Evolutionary conservation across 495 filamentous ascomycete species (phyloP), one percentile per base, ranked within the genome.

Genomic region (Geopyxis carbonaria): DNA sequence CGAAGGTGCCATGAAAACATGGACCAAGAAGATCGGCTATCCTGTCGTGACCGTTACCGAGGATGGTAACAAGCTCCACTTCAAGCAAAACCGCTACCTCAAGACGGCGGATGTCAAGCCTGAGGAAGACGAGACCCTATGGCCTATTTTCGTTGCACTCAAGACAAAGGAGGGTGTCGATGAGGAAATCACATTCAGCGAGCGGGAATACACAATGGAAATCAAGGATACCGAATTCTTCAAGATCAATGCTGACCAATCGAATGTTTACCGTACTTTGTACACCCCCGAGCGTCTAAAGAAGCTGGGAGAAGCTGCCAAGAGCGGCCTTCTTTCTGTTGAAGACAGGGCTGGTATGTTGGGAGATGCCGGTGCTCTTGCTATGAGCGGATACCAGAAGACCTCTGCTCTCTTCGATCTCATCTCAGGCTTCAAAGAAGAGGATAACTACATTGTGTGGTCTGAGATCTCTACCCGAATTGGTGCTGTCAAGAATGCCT

Each of bases 271-370:
- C 59, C 69, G 78, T 31, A 81, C 78, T 4, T 69, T 66, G 2
- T 84, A 84, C 58, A 63, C 67, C 5, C 69, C 75, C 3, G 71
- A 72, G 46, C 70, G 78, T 10, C 63, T 82, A 18, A 62, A 65
- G 45, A 79, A 80, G 58, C 69, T 84, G 22, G 78, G 78, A n/a
- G 59, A 81, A 55, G 82, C 83, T 33, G 82, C 83, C n/a, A 83
- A 77, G 57, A 60, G 78, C 11, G 83, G 81, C 1, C 65, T 87
- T n/a, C 65, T 97, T 27, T 80, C 71, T n/a, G 80, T 89, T 22
- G 82, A 93, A 59, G 87, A 94, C 56, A 75, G 87, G 34, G 84
- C 86, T 31, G 89, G 89, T 54, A 83, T 97, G 78, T 78, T 97
- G 46, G 86, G 86, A 21, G 89, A 97, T 57, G 82, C 89, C 8